These are phyloP conservation scores for Dinochytrium kinnereticum DNA, from an alignment of 371 early-diverging fungal species.

Conservation along the genomic window DNA sequence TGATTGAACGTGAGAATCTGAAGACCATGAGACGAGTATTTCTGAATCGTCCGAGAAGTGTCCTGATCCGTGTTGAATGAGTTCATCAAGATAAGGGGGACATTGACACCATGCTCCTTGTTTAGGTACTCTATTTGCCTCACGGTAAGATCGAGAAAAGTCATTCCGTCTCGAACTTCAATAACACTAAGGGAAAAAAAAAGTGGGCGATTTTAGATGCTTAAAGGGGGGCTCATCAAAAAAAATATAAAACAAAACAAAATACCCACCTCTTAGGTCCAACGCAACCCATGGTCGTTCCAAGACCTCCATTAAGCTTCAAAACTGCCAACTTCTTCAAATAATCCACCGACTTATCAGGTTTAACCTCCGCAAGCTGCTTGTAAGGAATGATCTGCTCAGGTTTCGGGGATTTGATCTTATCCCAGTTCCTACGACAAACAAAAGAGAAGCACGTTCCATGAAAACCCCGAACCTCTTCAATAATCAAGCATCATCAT, in stretches of 20 bases:
- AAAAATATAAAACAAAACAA: not conserved
- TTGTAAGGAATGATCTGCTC: slow-evolving; percentile 82
- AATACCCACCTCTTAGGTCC: slow-evolving; percentile 99
- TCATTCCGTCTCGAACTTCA: slow-evolving; percentile 97
- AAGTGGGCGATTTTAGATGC: not conserved
- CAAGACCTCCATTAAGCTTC: slow-evolving; percentile 99
- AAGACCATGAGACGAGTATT: slow-evolving; percentile 90
- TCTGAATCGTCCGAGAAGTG: slow-evolving; percentile 96
- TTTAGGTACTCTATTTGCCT: slow-evolving; percentile 99
- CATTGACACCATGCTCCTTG: slow-evolving; percentile 83
- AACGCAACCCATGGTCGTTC: slow-evolving; percentile 99
- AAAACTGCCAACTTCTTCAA: slow-evolving; percentile 96
- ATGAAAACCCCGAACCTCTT: too few species aligned
- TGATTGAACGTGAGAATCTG: slow-evolving; percentile 98
- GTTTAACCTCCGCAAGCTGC: slow-evolving; percentile 57
- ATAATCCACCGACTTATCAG: slow-evolving; percentile 53
- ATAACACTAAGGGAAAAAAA: slow-evolving; percentile 70
- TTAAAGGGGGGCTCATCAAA: not conserved
- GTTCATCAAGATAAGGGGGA: slow-evolving; percentile 99
- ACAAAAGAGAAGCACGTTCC: not conserved
- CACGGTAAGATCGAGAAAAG: slow-evolving; percentile 98
- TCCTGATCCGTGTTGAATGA: slow-evolving; percentile 99
- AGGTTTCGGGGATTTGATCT: slow-evolving; percentile 87
- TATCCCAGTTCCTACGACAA: slow-evolving; percentile 83
- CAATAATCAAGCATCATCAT: too few species aligned